phyloP scores from a whole-genome alignment of 768 basidiomycete genomes.

The Lentinula sp. region DNA sequence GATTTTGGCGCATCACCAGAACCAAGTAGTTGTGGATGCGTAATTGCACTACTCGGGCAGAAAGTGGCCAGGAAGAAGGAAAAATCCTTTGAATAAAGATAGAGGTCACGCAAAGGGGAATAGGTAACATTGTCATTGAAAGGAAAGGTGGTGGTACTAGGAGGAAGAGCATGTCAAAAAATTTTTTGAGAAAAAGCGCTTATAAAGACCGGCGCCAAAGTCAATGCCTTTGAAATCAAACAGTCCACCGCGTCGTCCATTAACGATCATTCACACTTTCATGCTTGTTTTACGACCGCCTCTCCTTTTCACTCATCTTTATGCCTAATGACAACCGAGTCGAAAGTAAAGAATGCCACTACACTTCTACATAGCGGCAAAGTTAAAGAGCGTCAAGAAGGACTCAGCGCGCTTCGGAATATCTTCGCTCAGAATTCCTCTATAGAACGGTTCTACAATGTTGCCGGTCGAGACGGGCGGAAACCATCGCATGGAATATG shows the following conservation, averaged over 20 bases:
- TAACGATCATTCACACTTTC: not conserved
- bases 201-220: not conserved
- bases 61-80: slow-evolving; percentile 45
- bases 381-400: slow-evolving; percentile 66
- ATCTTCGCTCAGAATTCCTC: slow-evolving; percentile 45
- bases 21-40: slow-evolving; percentile 66
- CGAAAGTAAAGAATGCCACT: slow-evolving; percentile 41
- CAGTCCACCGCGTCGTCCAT: slow-evolving; percentile 3
- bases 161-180: not conserved
- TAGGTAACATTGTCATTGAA: too few species aligned
- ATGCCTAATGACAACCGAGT: slow-evolving; percentile 5
- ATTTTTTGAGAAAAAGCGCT: not conserved
- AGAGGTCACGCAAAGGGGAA: not conserved
- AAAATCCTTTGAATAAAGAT: not conserved
- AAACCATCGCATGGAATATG: slow-evolving; percentile 38
- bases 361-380: slow-evolving; percentile 54
- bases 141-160: not conserved
- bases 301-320: not conserved
- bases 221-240: slow-evolving; percentile 17
- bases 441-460: slow-evolving; percentile 30
- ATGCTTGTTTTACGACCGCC: not conserved
- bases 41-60: slow-evolving; percentile 67
- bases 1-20: slow-evolving; percentile 73
- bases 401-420: slow-evolving; percentile 42
- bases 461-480: slow-evolving; percentile 29